phyloP scores from a whole-genome alignment of 495 filamentous ascomycete genomes.

The Penicillium bovifimosum region DNA sequence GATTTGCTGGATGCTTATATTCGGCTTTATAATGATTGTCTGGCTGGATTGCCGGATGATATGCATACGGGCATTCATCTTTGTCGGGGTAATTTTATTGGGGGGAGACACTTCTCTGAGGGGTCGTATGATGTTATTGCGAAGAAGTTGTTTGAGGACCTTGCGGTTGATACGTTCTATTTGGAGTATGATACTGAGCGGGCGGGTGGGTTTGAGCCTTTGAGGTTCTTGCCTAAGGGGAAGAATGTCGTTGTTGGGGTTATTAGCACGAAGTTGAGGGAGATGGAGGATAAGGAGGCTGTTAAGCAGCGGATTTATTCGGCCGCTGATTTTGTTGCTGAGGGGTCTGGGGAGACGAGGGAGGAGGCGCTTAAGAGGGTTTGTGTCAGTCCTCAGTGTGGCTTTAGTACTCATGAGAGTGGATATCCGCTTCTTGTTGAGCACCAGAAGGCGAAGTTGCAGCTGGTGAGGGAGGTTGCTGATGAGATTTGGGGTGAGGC shows the following conservation, averaged over 20 bases:
- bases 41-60: constrained; percentile 50
- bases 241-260: constrained; percentile 64
- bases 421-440: constrained; percentile 57
- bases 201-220: constrained; percentile 61
- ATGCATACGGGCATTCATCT: constrained; percentile 63
- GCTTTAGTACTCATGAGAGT: constrained; percentile 60
- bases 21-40: constrained; percentile 56
- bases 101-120: constrained; percentile 54
- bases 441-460: constrained; percentile 52
- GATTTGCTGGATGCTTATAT: constrained; percentile 56
- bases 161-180: constrained; percentile 63
- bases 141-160: constrained; percentile 56
- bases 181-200: constrained; percentile 65
- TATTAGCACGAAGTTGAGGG: constrained; percentile 60
- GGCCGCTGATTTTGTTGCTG: constrained; percentile 55
- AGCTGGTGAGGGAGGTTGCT: constrained; percentile 43
- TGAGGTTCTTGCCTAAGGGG: constrained; percentile 54
- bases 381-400: constrained; percentile 63
- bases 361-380: constrained; percentile 52
- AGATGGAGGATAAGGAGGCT: constrained; percentile 56
- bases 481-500: constrained; percentile 43
- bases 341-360: constrained; percentile 37
- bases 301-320: constrained; percentile 53
- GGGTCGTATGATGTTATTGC: constrained; percentile 65
- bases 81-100: constrained; percentile 51